phyloP scores from a whole-genome alignment of 2,329 filamentous ascomycete species.

The Neonectria punicea region DNA sequence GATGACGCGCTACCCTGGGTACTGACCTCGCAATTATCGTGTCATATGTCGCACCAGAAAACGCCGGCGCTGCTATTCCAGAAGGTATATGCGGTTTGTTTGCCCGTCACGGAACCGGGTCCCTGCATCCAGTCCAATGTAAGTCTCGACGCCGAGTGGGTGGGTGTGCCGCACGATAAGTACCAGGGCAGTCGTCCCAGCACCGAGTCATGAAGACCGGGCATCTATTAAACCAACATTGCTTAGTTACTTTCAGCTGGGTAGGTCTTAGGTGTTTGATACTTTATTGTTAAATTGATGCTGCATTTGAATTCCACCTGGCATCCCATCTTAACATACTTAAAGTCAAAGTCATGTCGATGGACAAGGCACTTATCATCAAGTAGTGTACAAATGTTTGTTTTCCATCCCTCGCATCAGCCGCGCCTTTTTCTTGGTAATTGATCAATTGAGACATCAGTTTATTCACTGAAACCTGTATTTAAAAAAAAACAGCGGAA shows the following conservation, averaged over 20 bases:
- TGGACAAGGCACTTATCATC: neutral
- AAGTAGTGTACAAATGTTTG: too few species aligned
- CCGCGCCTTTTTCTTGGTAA: neutral
- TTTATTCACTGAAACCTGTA: neutral
- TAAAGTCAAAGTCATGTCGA: neutral
- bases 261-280: too few species aligned
- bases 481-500: too few species aligned
- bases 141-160: neutral
- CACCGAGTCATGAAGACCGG: too few species aligned
- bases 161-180: neutral
- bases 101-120: slow-evolving; percentile 15
- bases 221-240: neutral
- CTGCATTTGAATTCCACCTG: neutral
- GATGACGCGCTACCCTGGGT: too few species aligned
- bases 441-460: too few species aligned
- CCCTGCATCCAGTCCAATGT: slow-evolving; percentile 14
- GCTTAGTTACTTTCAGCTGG: too few species aligned
- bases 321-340: neutral
- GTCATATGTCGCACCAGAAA: neutral
- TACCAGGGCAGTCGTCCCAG: neutral
- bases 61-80: neutral
- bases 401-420: neutral
- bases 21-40: neutral
- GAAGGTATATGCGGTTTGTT: slow-evolving; percentile 1
- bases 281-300: too few species aligned